phyloP scores from a whole-genome alignment of 345 rosid genomes.

The Murraya paniculata region DNA sequence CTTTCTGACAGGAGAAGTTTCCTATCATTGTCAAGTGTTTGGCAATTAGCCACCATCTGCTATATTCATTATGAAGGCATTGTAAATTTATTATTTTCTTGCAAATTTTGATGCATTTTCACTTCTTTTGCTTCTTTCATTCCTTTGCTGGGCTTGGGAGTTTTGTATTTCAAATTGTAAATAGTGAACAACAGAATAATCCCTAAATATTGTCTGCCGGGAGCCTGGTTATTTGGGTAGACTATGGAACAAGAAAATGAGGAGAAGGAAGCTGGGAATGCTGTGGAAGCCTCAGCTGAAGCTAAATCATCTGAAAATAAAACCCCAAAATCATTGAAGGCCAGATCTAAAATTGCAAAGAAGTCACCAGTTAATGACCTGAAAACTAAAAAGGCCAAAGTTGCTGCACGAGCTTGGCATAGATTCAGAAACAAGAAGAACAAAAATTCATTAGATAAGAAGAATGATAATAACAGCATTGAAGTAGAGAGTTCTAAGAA shows the following conservation, averaged over 20 bases:
- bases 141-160: not conserved
- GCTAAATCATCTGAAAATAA: conserved; percentile 32
- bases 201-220: not conserved
- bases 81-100: not conserved
- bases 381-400: conserved; percentile 28
- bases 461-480: conserved; percentile 16
- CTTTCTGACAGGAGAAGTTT: not conserved
- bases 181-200: not conserved
- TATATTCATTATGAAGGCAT: not conserved
- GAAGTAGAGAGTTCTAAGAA: conserved; percentile 19
- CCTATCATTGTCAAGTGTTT: not conserved
- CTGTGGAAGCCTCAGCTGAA: conserved; percentile 25
- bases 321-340: conserved; percentile 32
- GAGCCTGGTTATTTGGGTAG: conserved; percentile 8
- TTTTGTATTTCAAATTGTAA: not conserved
- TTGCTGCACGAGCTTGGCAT: conserved; percentile 9
- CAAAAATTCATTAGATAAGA: conserved; percentile 6
- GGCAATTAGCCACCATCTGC: not conserved
- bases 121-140: not conserved
- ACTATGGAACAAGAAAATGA: conserved; percentile 37
- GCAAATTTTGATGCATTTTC: not conserved
- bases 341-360: conserved; percentile 41
- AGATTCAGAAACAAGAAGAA: conserved; percentile 25
- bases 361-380: conserved; percentile 29
- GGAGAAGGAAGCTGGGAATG: conserved; percentile 26